Evolutionary conservation across 2,329 filamentous ascomycete genomes (phyloP).

Genomic region (Microdochium trichocladiopsis): DNA sequence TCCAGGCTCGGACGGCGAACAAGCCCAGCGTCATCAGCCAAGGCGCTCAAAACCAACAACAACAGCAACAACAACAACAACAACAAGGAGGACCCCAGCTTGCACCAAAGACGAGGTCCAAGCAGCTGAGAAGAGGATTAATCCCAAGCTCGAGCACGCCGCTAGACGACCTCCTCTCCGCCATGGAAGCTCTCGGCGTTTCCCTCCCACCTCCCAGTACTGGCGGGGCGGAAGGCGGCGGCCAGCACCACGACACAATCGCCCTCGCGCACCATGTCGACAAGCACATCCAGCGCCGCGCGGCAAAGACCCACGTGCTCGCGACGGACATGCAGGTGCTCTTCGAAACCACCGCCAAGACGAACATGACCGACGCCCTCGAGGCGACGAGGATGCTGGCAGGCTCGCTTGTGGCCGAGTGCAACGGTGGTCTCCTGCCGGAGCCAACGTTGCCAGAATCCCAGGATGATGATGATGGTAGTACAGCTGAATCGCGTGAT

Average conservation of each 20-base stretch:
- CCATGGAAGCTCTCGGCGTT: not conserved
- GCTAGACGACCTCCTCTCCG: not conserved
- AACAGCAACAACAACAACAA: not conserved
- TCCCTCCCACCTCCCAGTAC: not conserved
- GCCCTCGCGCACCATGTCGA: slow-evolving; percentile 12
- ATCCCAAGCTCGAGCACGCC: not conserved
- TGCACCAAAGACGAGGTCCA: not conserved
- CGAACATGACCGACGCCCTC: slow-evolving; percentile 6
- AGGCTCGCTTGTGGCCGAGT: not conserved
- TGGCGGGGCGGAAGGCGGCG: no score
- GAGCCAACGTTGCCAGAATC: no score
- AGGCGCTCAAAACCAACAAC: not conserved
- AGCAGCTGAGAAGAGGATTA: not conserved
- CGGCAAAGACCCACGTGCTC: slow-evolving; percentile 15
- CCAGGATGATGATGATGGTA: no score
- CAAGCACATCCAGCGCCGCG: slow-evolving; percentile 12
- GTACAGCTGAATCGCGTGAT: no score
- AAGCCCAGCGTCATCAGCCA: no score
- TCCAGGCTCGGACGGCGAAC: slow-evolving; percentile 6
- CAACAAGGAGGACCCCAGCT: not conserved
- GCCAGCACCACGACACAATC: not conserved
- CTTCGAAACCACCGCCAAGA: slow-evolving; percentile 16
- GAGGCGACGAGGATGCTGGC: not conserved
- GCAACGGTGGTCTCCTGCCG: not conserved
- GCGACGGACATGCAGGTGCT: slow-evolving; percentile 14